Evolutionary conservation across 176 grass and related monocot species (phyloP).

Genomic region (Oryza glumipatula): DNA sequence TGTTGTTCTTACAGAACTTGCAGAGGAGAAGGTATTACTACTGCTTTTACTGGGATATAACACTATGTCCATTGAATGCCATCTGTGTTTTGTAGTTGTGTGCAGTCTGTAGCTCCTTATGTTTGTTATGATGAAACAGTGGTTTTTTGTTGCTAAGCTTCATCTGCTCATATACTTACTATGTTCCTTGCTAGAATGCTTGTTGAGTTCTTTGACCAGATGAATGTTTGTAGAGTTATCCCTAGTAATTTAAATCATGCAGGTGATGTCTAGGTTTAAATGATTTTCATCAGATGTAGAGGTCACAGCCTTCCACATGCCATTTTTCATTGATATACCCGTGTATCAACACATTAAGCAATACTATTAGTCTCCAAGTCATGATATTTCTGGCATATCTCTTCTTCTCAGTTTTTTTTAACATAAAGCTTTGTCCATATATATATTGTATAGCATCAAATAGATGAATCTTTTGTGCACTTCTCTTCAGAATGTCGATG

Average conservation of each 20-base stretch:
- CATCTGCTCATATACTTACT: neutral
- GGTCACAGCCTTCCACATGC: neutral
- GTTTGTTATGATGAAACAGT: neutral
- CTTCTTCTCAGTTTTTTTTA: slow-evolving; percentile 13
- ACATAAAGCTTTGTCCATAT: neutral
- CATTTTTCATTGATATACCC: slow-evolving; percentile 3
- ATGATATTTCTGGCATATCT: neutral
- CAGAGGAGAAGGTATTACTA: slow-evolving; percentile 62
- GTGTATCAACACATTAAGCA: neutral
- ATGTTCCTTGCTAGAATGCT: slow-evolving; percentile 6
- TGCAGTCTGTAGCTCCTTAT: slow-evolving; percentile 15
- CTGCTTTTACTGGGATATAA: slow-evolving; percentile 25
- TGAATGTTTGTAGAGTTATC: slow-evolving; percentile 20
- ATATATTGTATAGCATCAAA: neutral
- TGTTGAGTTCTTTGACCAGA: neutral
- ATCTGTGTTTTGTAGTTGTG: slow-evolving; percentile 21
- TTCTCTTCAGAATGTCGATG: slow-evolving; percentile 2
- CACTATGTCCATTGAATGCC: slow-evolving; percentile 23
- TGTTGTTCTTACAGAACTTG: slow-evolving; percentile 55
- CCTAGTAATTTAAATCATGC: neutral
- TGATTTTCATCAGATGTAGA: neutral
- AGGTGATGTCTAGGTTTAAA: slow-evolving; percentile 5
- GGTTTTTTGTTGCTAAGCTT: slow-evolving; percentile 21
- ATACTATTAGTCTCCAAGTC: neutral
- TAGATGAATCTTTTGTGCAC: neutral